Evolutionary conservation across 306 rosid genomes (phyloP).

Genomic region (Rosa rugosa): DNA sequence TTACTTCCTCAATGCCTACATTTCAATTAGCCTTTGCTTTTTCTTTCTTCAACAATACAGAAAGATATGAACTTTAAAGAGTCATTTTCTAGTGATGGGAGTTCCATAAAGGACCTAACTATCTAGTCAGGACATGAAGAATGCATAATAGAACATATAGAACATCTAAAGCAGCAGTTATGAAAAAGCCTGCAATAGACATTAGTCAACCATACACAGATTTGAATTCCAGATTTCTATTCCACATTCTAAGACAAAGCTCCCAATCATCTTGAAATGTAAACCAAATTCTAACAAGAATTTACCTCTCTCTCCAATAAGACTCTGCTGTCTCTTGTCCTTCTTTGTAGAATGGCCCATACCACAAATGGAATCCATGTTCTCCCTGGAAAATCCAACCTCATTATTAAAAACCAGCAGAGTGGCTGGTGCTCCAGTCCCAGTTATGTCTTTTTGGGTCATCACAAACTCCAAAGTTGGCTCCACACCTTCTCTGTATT

Average conservation of each 20-base stretch:
- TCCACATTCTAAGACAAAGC: too few species aligned
- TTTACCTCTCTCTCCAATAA: conserved; percentile 32
- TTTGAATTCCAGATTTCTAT: too few species aligned
- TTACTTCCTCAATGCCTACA: background rate
- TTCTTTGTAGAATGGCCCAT: conserved; percentile 28
- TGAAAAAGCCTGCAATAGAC: too few species aligned
- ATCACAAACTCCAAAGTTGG: conserved; percentile 28
- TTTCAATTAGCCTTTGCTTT: background rate
- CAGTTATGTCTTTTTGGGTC: conserved; percentile 23
- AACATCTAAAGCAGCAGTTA: background rate
- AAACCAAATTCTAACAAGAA: background rate
- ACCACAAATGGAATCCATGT: conserved; percentile 30
- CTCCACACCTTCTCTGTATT: conserved; percentile 12
- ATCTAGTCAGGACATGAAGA: too few species aligned
- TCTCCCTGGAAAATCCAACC: conserved; percentile 5
- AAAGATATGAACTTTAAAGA: too few species aligned
- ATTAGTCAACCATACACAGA: too few species aligned
- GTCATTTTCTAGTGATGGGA: background rate
- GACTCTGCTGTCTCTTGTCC: conserved; percentile 17
- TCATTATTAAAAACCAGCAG: conserved; percentile 29
- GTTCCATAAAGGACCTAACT: too few species aligned
- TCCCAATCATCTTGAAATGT: too few species aligned
- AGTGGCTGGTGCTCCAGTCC: conserved; percentile 27
- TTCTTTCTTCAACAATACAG: too few species aligned
- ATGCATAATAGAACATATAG: background rate